Percentiles rank a stretch among this genome's conserved stretches.
phyloP scores from a whole-genome alignment of 192 early-diverging fungal genomes.

The Thamnidium elegans region DNA sequence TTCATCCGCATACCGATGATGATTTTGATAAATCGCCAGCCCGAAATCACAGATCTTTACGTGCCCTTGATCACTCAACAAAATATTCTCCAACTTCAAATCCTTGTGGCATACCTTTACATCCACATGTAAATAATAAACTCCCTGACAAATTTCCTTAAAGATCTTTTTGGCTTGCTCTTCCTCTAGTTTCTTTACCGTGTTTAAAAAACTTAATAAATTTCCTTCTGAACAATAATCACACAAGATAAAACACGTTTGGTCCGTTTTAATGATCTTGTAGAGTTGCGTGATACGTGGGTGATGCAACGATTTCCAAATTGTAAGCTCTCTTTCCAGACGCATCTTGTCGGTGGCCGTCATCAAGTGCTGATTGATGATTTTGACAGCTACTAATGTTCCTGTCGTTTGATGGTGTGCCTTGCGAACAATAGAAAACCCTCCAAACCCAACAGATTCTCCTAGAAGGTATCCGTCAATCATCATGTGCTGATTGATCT shows the following conservation, averaged over 20 bases:
- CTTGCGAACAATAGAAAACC: slow-evolving; percentile 74
- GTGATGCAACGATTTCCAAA: slow-evolving; percentile 71
- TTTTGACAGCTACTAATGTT: slow-evolving; percentile 65
- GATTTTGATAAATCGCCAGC: slow-evolving; percentile 53
- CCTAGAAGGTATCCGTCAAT: slow-evolving; percentile 70
- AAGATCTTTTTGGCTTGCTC: slow-evolving; percentile 59
- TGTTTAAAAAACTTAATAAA: slow-evolving; percentile 55
- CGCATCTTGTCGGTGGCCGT: slow-evolving; percentile 24
- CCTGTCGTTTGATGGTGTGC: slow-evolving; percentile 45
- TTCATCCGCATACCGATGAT: slow-evolving; percentile 17
- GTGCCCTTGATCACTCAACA: slow-evolving; percentile 57
- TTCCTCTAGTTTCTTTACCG: slow-evolving; percentile 46
- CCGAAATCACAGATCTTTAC: slow-evolving; percentile 92
- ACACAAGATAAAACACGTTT: slow-evolving; percentile 64
- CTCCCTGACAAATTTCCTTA: slow-evolving; percentile 65
- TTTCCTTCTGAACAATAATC: slow-evolving; percentile 65
- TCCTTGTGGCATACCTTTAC: slow-evolving; percentile 74
- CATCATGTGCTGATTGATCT: slow-evolving; percentile 64
- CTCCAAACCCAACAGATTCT: slow-evolving; percentile 67
- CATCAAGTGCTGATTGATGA: slow-evolving; percentile 46
- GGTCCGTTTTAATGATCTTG: slow-evolving; percentile 61
- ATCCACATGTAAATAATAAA: slow-evolving; percentile 77
- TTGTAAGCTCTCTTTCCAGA: slow-evolving; percentile 61
- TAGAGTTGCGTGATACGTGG: slow-evolving; percentile 62
- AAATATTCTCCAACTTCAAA: slow-evolving; percentile 91